These are phyloP conservation scores for Melanomma pulvis-pyrius DNA, from an alignment of 495 filamentous ascomycete genomes.

Conservation along the genomic window DNA sequence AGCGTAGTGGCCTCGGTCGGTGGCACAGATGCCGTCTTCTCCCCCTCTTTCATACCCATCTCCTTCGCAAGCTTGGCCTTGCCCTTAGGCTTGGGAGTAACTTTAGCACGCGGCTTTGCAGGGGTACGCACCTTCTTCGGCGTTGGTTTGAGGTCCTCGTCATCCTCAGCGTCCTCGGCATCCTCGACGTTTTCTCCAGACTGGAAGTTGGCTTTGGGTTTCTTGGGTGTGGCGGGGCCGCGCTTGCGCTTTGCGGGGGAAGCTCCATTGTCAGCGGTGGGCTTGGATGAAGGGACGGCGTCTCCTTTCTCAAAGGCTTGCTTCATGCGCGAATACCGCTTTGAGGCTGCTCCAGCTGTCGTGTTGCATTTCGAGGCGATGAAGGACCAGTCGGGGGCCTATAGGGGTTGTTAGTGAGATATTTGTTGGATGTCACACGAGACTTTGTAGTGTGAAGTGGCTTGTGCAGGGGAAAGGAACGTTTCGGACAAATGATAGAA, in stretches of 20 bases:
- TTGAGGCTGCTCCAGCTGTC: constrained; percentile 29
- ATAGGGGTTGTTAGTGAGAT: not conserved
- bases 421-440: no score
- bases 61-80: not conserved
- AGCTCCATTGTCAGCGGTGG: not conserved
- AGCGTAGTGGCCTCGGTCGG: constrained; percentile 9
- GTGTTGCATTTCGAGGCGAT: constrained; percentile 30
- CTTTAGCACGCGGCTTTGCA: not conserved
- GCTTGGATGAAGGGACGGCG: not conserved
- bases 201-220: constrained; percentile 5
- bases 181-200: constrained; percentile 1
- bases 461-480: no score
- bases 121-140: not conserved
- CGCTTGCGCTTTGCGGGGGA: constrained; percentile 21
- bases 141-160: not conserved
- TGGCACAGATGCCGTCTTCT: not conserved
- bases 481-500: no score
- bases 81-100: not conserved
- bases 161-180: not conserved
- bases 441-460: no score
- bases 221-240: constrained; percentile 2
- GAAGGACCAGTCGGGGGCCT: constrained; percentile 31
- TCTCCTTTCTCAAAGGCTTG: constrained; percentile 24
- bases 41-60: not conserved
- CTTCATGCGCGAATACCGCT: constrained; percentile 35